phyloP scores from a whole-genome alignment of 352 stramenopile genomes.

The Globisporangium viniferum region DNA sequence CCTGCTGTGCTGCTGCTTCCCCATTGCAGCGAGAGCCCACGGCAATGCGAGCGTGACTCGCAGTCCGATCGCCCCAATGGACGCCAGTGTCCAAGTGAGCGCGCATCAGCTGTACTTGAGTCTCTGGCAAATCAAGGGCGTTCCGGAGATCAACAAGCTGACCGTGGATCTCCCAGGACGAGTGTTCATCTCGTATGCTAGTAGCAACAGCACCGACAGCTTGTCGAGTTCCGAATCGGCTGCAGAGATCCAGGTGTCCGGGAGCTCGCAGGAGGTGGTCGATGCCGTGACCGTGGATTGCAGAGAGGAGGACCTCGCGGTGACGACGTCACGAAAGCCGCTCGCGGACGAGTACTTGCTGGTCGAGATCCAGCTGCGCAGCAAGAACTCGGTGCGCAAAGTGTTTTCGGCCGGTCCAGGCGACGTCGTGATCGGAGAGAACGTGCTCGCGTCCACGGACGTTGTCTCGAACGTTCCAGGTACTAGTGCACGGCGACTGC shows the following conservation, averaged over 20 bases:
- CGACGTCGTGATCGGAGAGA: slow-evolving; percentile 2
- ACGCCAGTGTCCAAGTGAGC: background rate
- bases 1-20: background rate
- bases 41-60: background rate
- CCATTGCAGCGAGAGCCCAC: background rate
- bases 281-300: background rate
- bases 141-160: background rate
- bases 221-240: background rate
- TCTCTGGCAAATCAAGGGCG: slow-evolving; percentile 3
- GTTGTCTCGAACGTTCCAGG: background rate
- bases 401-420: slow-evolving; percentile 2
- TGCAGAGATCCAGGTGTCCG: slow-evolving; percentile 3
- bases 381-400: slow-evolving; percentile 9
- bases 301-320: background rate
- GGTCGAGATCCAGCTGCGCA: background rate
- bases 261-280: slow-evolving; percentile 7
- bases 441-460: background rate
- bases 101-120: background rate
- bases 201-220: background rate
- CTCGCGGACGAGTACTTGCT: slow-evolving; percentile 1
- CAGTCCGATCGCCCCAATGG: background rate
- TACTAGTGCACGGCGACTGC: background rate
- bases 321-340: background rate
- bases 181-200: slow-evolving; percentile 5
- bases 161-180: slow-evolving; percentile 1